Evolutionary conservation across 331 rosid species (phyloP).

Genomic region (Quercus phellos): DNA sequence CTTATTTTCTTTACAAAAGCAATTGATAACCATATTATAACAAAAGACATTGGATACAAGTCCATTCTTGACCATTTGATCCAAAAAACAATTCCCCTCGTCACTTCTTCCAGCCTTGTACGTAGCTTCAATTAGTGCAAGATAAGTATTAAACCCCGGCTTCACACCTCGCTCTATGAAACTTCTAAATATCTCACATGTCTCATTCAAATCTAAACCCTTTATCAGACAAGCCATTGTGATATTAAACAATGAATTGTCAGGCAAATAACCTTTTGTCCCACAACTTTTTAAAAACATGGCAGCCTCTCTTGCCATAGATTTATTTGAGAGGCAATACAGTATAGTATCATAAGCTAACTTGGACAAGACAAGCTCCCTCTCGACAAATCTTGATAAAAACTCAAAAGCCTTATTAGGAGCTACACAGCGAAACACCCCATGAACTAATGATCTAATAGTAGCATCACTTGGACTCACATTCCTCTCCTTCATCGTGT

Average conservation of each 20-base stretch:
- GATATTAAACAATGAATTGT: constrained; percentile 47
- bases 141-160: constrained; percentile 51
- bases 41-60: constrained; percentile 44
- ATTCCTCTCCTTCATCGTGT: constrained; percentile 60
- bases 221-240: constrained; percentile 62
- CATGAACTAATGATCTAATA: constrained; percentile 71
- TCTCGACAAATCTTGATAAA: constrained; percentile 45
- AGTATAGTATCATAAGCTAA: constrained; percentile 60
- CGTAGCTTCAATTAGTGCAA: constrained; percentile 51
- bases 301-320: constrained; percentile 50
- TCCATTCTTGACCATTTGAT: constrained; percentile 47
- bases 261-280: constrained; percentile 57
- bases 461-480: constrained; percentile 69
- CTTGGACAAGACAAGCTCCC: constrained; percentile 35
- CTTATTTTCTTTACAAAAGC: constrained; percentile 59
- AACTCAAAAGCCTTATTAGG: constrained; percentile 56
- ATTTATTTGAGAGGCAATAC: constrained; percentile 54
- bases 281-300: constrained; percentile 38
- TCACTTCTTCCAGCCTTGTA: constrained; percentile 42
- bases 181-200: constrained; percentile 43
- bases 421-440: constrained; percentile 54
- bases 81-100: constrained; percentile 43
- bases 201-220: constrained; percentile 39
- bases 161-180: constrained; percentile 45
- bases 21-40: constrained; percentile 69